Evolutionary conservation across 129 eudicot genomes (phyloP).

Genomic region (Mikania micrantha): DNA sequence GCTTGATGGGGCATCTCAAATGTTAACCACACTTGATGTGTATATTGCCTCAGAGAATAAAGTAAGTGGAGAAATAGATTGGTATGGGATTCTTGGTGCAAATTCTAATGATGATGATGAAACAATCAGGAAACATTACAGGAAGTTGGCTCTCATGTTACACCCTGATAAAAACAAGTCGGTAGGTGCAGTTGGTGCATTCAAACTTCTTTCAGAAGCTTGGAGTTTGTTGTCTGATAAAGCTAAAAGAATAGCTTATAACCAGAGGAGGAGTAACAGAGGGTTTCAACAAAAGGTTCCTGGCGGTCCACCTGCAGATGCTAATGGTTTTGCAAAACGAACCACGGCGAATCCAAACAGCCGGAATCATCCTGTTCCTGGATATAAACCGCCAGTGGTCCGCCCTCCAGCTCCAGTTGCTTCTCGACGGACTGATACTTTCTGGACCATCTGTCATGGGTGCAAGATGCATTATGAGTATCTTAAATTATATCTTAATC

Average conservation of each 20-base stretch:
- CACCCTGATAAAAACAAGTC: constrained; percentile 88
- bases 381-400: constrained; percentile 14
- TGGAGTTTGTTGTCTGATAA: constrained; percentile 71
- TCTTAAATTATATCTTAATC: constrained; percentile 56
- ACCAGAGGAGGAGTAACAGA: constrained; percentile 43
- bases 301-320: constrained; percentile 34
- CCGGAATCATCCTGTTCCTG: constrained; percentile 20
- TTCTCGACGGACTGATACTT: constrained; percentile 50
- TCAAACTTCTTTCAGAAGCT: constrained; percentile 50
- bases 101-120: constrained; percentile 57
- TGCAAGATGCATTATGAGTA: constrained; percentile 96
- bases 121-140: constrained; percentile 48
- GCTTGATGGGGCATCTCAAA: constrained; percentile 61
- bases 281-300: constrained; percentile 39
- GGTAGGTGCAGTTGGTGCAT: constrained; percentile 54
- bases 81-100: constrained; percentile 71
- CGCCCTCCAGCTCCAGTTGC: constrained; percentile 29
- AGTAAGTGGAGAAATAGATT: constrained; percentile 61
- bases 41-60: constrained; percentile 61
- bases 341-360: constrained; percentile 34
- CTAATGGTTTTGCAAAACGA: constrained; percentile 40
- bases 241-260: constrained; percentile 50
- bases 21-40: constrained; percentile 58
- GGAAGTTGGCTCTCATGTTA: constrained; percentile 61
- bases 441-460: constrained; percentile 80